Conservation (phyloP, 768 basidiomycete species). For the Coprinellus micaceus region DNA sequence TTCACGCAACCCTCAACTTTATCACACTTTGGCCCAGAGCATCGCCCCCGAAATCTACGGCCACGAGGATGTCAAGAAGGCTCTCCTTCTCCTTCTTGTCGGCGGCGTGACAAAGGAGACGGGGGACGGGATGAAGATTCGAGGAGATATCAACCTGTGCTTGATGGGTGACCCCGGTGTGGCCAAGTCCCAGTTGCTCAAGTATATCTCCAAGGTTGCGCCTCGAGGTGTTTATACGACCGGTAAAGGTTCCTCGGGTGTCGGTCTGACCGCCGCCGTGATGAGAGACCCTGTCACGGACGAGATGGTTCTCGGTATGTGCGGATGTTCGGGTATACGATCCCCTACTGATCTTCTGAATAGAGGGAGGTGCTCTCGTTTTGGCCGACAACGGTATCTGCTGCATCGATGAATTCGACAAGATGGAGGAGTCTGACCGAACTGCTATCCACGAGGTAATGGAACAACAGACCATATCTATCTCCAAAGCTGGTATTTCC, state of each 20-base stretch:
- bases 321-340: neutral
- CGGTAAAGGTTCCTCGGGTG: constrained; percentile 96
- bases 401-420: constrained; percentile 99
- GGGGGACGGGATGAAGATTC: constrained; percentile 97
- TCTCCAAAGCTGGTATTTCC: constrained; percentile 98
- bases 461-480: constrained; percentile 99
- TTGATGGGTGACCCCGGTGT: constrained; percentile 99
- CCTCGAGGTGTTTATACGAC: constrained; percentile 98
- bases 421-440: constrained; percentile 97
- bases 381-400: constrained; percentile 99
- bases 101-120: constrained; percentile 95
- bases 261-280: constrained; percentile 97
- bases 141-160: constrained; percentile 96
- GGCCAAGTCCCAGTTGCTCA: constrained; percentile 93
- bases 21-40: constrained; percentile 83
- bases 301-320: constrained; percentile 96
- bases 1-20: constrained; percentile 72
- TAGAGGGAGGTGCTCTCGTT: constrained; percentile 99
- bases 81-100: constrained; percentile 84
- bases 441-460: constrained; percentile 99
- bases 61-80: constrained; percentile 96
- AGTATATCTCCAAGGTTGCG: constrained; percentile 98
- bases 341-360: constrained; percentile 5
- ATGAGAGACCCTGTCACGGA: constrained; percentile 99
- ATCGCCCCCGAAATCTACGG: constrained; percentile 99